Conservation (phyloP, 2,329 filamentous ascomycete species). For the Apiospora saccharicola region DNA sequence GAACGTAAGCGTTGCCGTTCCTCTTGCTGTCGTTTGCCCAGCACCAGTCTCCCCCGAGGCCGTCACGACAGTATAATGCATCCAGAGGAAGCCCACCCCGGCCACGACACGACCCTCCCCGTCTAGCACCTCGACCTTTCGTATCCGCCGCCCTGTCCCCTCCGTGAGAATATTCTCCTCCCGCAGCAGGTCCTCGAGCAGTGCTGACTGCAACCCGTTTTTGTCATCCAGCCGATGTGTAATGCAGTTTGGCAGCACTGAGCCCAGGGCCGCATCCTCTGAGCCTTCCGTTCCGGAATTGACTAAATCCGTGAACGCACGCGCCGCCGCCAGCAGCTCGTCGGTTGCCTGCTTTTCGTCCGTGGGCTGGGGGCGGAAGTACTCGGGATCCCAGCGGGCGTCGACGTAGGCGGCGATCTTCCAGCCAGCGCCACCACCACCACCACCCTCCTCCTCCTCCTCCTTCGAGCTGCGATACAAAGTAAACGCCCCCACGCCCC, state of each 20-base stretch:
- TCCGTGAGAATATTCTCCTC: too few relatives aligned
- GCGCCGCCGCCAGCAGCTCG: background rate
- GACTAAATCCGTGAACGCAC: background rate
- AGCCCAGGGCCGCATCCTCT: background rate
- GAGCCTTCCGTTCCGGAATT: background rate
- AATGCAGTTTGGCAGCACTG: background rate
- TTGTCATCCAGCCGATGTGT: background rate
- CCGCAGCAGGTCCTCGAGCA: background rate
- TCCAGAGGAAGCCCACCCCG: constrained; percentile 1
- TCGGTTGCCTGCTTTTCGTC: background rate
- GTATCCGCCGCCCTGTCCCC: background rate
- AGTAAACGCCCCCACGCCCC: background rate
- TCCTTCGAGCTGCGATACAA: background rate
- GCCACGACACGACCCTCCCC: constrained; percentile 1
- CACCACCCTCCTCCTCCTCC: background rate
- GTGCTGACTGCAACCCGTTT: background rate
- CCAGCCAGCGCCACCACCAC: background rate
- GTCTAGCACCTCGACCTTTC: background rate
- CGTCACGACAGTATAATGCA: background rate
- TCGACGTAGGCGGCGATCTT: background rate
- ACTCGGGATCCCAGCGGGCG: constrained; percentile 1
- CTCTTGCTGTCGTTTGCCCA: background rate
- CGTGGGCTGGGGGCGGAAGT: background rate
- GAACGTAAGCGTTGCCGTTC: background rate
- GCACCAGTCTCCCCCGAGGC: background rate